These are phyloP conservation scores for Sugiyamaella valdiviana DNA, from an alignment of 805 yeast species.

Conservation along the genomic window DNA sequence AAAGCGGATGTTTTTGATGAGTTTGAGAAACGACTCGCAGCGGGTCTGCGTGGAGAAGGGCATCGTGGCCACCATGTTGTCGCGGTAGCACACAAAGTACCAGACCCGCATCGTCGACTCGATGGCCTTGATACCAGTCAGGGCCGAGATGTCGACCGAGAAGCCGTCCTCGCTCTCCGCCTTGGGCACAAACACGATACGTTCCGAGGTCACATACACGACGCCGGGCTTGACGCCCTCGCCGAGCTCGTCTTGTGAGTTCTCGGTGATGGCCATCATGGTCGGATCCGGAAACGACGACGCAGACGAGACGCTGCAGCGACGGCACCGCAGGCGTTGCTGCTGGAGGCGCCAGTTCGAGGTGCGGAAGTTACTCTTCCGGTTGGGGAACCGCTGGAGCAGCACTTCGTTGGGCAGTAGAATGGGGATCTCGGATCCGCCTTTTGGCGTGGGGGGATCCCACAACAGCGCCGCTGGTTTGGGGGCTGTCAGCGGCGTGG, in stretches of 20 bases:
- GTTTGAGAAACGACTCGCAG: slow-evolving; percentile 24
- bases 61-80: slow-evolving; percentile 21
- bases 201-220: slow-evolving; percentile 24
- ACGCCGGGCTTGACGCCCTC: slow-evolving; percentile 15
- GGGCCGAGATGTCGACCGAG: slow-evolving; percentile 15
- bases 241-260: slow-evolving; percentile 14
- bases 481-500: not conserved
- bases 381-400: slow-evolving; percentile 23
- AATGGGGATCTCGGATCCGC: slow-evolving; percentile 24
- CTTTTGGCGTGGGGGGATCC: slow-evolving; percentile 23
- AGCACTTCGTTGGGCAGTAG: slow-evolving; percentile 28
- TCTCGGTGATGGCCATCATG: slow-evolving; percentile 4
- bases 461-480: not conserved
- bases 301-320: slow-evolving; percentile 4
- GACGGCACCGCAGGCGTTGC: slow-evolving; percentile 8
- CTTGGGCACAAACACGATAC: slow-evolving; percentile 24
- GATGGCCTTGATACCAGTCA: slow-evolving; percentile 20
- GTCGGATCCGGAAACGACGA: not conserved
- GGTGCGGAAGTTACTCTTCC: slow-evolving; percentile 15
- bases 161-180: slow-evolving; percentile 12
- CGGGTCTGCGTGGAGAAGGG: slow-evolving; percentile 26
- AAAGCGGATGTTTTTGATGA: slow-evolving; percentile 28
- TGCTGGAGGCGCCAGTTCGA: slow-evolving; percentile 14
- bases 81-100: slow-evolving; percentile 20
- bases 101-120: slow-evolving; percentile 12